Evolutionary conservation across 495 filamentous ascomycete genomes (phyloP).

Genomic region (Annulohypoxylon moriforme): DNA sequence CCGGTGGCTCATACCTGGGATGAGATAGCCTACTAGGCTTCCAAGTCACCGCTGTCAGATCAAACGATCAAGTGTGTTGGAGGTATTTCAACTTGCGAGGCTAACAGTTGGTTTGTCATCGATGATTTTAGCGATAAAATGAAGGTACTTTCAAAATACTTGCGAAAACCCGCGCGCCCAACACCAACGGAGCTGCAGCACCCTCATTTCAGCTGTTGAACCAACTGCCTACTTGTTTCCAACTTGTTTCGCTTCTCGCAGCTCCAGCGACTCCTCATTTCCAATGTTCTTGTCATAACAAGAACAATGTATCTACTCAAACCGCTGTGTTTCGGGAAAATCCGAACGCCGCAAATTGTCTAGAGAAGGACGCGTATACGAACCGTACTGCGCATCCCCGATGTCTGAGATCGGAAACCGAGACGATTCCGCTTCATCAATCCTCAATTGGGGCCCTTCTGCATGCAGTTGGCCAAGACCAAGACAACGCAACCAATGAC

Average conservation of each 20-base stretch:
- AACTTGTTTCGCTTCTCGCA: not conserved
- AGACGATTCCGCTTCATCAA: not conserved
- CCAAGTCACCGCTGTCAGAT: not conserved
- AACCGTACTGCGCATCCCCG: not conserved
- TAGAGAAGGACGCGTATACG: not conserved
- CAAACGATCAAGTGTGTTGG: not conserved
- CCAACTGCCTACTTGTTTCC: not conserved
- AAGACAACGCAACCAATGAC: not conserved
- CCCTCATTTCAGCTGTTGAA: not conserved
- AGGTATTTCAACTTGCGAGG: not conserved
- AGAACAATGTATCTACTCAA: not conserved
- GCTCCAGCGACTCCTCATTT: not conserved
- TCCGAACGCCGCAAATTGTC: not conserved
- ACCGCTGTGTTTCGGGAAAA: not conserved
- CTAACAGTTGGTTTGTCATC: not conserved
- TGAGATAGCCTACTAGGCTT: no score
- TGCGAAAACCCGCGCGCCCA: not conserved
- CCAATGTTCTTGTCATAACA: not conserved
- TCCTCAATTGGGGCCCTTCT: not conserved
- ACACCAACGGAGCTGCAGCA: not conserved
- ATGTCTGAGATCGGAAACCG: not conserved
- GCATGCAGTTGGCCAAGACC: not conserved
- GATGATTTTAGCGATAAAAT: not conserved
- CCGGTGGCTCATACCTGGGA: not conserved
- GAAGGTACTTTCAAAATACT: conserved; percentile 1